A percentile compares a stretch with the other conserved stretches of the same genome.
These are phyloP conservation scores for Spathaspora girioi DNA, from an alignment of 805 yeast species.

Conservation along the genomic window DNA sequence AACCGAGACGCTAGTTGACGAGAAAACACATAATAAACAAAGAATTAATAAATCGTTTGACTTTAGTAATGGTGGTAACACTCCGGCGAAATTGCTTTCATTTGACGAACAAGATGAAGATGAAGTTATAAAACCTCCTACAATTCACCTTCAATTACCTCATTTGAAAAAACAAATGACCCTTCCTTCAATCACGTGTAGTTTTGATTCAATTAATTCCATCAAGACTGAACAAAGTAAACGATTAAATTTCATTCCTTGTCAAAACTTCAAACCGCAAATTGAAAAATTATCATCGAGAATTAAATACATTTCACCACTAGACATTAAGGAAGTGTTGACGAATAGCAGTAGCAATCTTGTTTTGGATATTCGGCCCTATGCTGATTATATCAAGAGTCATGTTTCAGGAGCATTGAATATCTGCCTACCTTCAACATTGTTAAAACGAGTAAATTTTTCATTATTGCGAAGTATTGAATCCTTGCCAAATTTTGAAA, in stretches of 20 bases:
- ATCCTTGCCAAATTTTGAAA: conserved; percentile 55
- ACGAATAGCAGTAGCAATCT: conserved; percentile 15
- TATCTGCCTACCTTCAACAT: conserved; percentile 85
- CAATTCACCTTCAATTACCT: not conserved
- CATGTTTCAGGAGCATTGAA: conserved; percentile 65
- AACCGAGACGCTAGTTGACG: conserved; percentile 32
- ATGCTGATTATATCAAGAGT: conserved; percentile 60
- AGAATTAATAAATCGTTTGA: conserved; percentile 1
- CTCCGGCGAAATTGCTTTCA: conserved; percentile 1
- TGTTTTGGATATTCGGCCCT: conserved; percentile 79
- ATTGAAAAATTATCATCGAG: conserved; percentile 20
- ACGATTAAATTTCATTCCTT: conserved; percentile 17
- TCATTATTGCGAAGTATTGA: conserved; percentile 59
- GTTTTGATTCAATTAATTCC: conserved; percentile 3
- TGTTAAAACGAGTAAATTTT: conserved; percentile 72
- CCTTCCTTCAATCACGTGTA: conserved; percentile 16
- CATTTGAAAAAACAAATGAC: conserved; percentile 16
- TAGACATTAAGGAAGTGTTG: conserved; percentile 3
- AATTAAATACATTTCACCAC: conserved; percentile 14
- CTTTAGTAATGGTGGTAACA: conserved; percentile 6
- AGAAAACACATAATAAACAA: conserved; percentile 8
- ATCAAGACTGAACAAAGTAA: conserved; percentile 18
- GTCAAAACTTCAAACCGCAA: conserved; percentile 16
- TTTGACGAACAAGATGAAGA: conserved; percentile 9
- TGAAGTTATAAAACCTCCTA: not conserved